A percentile compares a stretch with the other conserved stretches of the same genome.
phyloP scores from a whole-genome alignment of 768 basidiomycete species.

The Boletus tylopilopsis region DNA sequence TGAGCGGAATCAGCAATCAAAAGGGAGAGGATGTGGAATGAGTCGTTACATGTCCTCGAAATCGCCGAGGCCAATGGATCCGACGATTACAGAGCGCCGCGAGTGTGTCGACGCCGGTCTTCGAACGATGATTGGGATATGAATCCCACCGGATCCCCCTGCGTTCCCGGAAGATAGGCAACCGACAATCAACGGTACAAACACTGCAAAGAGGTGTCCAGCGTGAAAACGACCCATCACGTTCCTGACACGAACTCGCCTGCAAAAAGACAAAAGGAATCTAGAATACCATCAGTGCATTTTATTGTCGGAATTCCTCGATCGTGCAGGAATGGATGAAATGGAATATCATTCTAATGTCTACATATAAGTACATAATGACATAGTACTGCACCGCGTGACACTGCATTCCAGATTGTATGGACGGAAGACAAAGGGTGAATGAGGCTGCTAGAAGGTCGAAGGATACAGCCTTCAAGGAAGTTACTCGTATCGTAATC shows the following conservation, averaged over 20 bases:
- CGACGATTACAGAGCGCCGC: constrained; percentile 21
- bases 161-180: neutral
- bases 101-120: neutral
- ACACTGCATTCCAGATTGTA: neutral
- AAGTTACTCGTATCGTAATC: constrained; percentile 14
- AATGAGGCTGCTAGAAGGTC: constrained; percentile 9
- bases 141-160: constrained; percentile 16
- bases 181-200: constrained; percentile 2
- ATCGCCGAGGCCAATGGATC: constrained; percentile 55
- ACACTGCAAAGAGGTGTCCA: constrained; percentile 6
- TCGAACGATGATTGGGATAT: constrained; percentile 24
- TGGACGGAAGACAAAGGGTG: neutral
- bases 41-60: constrained; percentile 55
- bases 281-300: too few relatives aligned
- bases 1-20: neutral
- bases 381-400: constrained; percentile 8
- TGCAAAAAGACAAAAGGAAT: neutral
- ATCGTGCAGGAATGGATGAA: neutral
- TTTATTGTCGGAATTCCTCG: neutral
- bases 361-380: too few relatives aligned
- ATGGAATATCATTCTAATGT: too few relatives aligned
- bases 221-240: neutral
- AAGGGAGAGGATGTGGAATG: neutral
- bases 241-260: neutral
- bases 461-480: constrained; percentile 3